Evolutionary conservation across 2,329 filamentous ascomycete genomes (phyloP).

Genomic region (Drechslera avenae): DNA sequence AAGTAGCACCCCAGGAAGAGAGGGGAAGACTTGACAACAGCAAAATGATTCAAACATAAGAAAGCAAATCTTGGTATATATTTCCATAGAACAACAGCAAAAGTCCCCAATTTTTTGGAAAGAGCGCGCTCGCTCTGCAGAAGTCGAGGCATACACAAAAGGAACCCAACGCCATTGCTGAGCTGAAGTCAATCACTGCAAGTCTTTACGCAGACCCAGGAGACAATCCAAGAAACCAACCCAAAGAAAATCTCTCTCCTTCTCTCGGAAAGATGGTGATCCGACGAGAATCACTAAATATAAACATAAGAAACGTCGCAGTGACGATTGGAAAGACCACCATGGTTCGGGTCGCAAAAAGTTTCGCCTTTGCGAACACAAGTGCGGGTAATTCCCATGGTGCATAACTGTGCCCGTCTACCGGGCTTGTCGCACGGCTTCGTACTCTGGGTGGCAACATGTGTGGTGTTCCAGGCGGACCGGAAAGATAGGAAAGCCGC

Average conservation of each 20-base stretch:
- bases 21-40: too few relatives aligned
- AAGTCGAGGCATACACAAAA: not conserved
- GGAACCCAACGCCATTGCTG: slow-evolving; percentile 14
- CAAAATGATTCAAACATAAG: too few relatives aligned
- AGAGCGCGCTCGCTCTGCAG: not conserved
- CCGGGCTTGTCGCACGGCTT: slow-evolving; percentile 9
- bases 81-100: not conserved
- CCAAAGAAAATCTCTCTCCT: not conserved
- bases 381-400: not conserved
- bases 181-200: not conserved
- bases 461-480: too few relatives aligned
- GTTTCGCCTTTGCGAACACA: not conserved
- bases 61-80: too few relatives aligned
- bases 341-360: not conserved
- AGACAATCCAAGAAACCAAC: not conserved
- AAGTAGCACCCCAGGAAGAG: too few relatives aligned
- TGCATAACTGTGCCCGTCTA: not conserved
- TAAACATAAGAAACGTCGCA: slow-evolving; percentile 15
- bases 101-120: not conserved
- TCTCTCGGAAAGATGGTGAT: not conserved
- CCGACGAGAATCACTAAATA: slow-evolving; percentile 1
- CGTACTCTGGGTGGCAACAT: too few relatives aligned
- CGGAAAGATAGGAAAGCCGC: not conserved
- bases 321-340: slow-evolving; percentile 5
- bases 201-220: slow-evolving; percentile 1